Conservation (phyloP, 352 stramenopile species). For the Aphanomyces astaci region DNA sequence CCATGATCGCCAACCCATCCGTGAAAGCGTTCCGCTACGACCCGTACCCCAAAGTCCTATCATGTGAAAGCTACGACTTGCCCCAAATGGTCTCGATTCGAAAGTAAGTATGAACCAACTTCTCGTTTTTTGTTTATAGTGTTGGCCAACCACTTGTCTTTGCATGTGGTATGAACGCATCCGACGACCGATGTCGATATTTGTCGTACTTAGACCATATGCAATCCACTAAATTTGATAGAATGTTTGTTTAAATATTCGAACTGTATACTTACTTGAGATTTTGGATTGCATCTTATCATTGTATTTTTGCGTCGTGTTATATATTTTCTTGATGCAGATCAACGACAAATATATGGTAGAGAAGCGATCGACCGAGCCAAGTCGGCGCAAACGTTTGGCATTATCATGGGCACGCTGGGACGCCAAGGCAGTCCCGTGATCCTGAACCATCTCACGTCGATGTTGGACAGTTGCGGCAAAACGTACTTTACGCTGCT, state of each 20-base stretch:
- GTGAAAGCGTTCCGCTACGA: conserved; percentile 97
- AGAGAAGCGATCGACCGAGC: conserved; percentile 64
- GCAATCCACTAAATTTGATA: no score
- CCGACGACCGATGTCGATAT: no score
- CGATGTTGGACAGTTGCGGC: conserved; percentile 74
- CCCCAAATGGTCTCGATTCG: conserved; percentile 93
- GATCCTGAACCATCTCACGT: conserved; percentile 92
- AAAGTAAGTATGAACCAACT: conserved; percentile 33
- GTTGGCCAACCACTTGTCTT: no score
- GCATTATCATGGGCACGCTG: conserved; percentile 97
- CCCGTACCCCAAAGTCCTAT: conserved; percentile 97
- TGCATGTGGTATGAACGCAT: no score
- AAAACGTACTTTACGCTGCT: conserved; percentile 93
- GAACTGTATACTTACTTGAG: no score
- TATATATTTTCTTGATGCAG: no score
- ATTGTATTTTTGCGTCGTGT: no score
- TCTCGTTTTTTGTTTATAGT: no score
- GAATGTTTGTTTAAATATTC: no score
- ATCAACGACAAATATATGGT: conserved; percentile 10
- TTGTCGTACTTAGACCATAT: no score
- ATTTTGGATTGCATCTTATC: no score
- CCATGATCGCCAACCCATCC: conserved; percentile 98
- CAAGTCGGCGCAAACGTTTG: conserved; percentile 85
- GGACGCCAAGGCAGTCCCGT: conserved; percentile 96
- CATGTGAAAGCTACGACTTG: conserved; percentile 95